A percentile compares a stretch with the other conserved stretches of the same genome.
Conservation (phyloP, 352 stramenopile genomes). For the Salisapilia sapeloensis region DNA sequence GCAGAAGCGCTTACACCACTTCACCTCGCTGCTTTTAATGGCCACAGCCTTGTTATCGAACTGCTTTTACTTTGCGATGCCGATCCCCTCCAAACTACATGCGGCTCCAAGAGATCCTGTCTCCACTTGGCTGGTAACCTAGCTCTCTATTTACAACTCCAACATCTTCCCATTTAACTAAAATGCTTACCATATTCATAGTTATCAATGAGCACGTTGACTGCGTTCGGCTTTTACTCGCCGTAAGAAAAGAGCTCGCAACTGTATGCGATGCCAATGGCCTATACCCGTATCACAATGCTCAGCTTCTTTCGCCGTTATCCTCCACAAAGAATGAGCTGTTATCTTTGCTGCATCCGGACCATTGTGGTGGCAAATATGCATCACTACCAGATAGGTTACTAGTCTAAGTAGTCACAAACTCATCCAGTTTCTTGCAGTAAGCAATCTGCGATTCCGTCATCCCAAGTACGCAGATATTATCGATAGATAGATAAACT, state of each 20-base stretch:
- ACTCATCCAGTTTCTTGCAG: conserved; percentile 13
- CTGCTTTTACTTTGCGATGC: conserved; percentile 18
- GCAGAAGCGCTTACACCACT: conserved; percentile 13
- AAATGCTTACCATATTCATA: background rate
- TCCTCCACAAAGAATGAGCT: no score
- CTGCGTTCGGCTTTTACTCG: no score
- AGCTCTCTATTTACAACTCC: no score
- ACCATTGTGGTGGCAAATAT: no score
- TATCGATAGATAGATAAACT: conserved; percentile 22
- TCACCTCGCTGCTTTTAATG: conserved; percentile 9
- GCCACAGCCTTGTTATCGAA: conserved; percentile 9
- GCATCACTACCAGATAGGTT: background rate
- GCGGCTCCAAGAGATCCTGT: conserved; percentile 6
- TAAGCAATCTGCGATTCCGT: conserved; percentile 12
- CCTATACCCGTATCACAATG: no score
- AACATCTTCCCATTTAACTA: no score
- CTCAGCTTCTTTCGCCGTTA: no score
- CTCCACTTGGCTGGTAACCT: conserved; percentile 15
- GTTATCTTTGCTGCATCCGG: no score
- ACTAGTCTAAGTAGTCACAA: conserved; percentile 6
- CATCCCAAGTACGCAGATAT: conserved; percentile 25
- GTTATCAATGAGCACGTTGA: background rate
- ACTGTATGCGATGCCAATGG: no score
- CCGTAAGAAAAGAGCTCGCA: no score
- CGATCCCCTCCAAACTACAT: conserved; percentile 6